phyloP scores from a whole-genome alignment of 768 basidiomycete species.

The Phaffia tasmanica region DNA sequence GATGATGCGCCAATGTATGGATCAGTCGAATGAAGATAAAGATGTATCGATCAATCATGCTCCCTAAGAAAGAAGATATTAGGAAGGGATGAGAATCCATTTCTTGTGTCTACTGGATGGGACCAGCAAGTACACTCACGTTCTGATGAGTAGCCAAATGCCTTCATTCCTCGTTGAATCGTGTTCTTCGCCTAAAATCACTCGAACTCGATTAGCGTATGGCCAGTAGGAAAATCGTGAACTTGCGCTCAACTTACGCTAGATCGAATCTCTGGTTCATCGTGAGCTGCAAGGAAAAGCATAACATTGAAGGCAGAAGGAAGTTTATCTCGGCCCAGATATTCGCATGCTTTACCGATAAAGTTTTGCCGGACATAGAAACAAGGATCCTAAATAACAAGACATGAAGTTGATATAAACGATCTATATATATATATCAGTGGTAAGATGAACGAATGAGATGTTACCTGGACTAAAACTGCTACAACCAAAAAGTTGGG shows the following conservation, averaged over 20 bases:
- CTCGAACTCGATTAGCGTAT: too few species aligned
- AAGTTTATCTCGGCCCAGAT: conserved; percentile 56
- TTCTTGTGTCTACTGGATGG: background rate
- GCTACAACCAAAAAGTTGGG: conserved; percentile 58
- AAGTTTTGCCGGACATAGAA: conserved; percentile 74
- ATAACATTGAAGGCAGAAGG: conserved; percentile 66
- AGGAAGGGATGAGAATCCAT: background rate
- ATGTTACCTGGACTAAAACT: conserved; percentile 58
- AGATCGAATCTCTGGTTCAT: conserved; percentile 59
- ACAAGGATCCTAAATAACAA: conserved; percentile 57
- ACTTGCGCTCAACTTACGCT: background rate
- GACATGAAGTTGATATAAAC: background rate
- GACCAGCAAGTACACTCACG: background rate
- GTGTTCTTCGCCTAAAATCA: conserved; percentile 5
- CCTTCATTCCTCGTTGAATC: conserved; percentile 1
- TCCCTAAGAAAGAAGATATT: background rate
- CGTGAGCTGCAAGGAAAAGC: conserved; percentile 77
- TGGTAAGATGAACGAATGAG: background rate
- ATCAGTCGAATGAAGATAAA: conserved; percentile 68
- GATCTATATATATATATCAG: background rate
- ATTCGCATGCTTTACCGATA: conserved; percentile 57
- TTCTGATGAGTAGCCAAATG: background rate
- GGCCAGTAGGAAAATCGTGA: background rate
- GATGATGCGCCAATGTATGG: conserved; percentile 83
- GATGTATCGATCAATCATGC: conserved; percentile 2